phyloP scores from a whole-genome alignment of 345 rosid species.

The Salix udensis region DNA sequence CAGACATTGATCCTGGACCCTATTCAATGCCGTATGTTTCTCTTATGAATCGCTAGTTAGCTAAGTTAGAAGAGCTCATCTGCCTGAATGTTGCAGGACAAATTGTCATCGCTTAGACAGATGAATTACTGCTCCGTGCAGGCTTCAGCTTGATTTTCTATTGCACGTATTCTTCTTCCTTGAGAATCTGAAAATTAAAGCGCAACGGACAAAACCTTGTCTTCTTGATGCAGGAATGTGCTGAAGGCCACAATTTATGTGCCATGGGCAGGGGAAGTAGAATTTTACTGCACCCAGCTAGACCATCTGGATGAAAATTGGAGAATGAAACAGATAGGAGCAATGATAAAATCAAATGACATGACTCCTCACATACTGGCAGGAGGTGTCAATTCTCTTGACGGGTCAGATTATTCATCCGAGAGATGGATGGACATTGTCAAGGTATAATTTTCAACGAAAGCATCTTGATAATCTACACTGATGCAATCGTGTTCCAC shows the following conservation, averaged over 20 bases:
- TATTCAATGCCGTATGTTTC: background rate
- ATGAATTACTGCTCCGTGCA: background rate
- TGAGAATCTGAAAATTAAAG: background rate
- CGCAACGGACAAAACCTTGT: background rate
- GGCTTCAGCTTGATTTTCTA: background rate
- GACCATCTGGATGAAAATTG: slow-evolving; percentile 91
- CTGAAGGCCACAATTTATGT: slow-evolving; percentile 73
- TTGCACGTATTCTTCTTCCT: background rate
- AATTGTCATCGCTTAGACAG: background rate
- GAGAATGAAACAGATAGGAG: slow-evolving; percentile 83
- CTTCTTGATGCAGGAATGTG: slow-evolving; percentile 56
- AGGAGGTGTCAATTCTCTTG: slow-evolving; percentile 78
- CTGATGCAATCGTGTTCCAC: background rate
- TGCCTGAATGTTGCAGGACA: background rate
- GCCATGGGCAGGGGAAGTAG: slow-evolving; percentile 86
- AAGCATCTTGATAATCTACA: background rate
- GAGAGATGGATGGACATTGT: slow-evolving; percentile 84
- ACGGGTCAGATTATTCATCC: slow-evolving; percentile 71
- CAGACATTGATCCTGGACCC: background rate
- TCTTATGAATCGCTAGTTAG: background rate
- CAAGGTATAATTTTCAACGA: slow-evolving; percentile 38
- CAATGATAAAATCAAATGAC: slow-evolving; percentile 50
- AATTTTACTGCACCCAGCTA: slow-evolving; percentile 80
- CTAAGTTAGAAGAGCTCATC: background rate
- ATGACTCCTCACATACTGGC: slow-evolving; percentile 65